A percentile compares a stretch with the other conserved stretches of the same genome.
phyloP scores from a whole-genome alignment of 371 early-diverging fungal species.

The Fennellomyces sp. region DNA sequence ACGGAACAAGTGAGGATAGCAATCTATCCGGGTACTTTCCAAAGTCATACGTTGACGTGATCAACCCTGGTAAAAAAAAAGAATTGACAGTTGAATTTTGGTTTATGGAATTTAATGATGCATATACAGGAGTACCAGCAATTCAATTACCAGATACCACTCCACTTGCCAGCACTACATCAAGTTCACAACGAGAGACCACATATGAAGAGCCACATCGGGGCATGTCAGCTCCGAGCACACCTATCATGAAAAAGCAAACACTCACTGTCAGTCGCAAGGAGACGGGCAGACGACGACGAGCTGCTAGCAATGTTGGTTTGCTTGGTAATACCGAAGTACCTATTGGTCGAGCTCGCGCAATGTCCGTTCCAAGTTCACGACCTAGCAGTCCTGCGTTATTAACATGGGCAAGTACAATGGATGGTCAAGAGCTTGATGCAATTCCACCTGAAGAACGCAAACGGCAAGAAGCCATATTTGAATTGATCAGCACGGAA shows the following conservation, averaged over 20 bases:
- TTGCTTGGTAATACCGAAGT: conserved; percentile 6
- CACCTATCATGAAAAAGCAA: conserved; percentile 46
- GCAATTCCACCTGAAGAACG: conserved; percentile 61
- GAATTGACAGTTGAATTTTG: background rate
- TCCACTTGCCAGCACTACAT: background rate
- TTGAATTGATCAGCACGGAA: conserved; percentile 87
- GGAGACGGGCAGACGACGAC: conserved; percentile 34
- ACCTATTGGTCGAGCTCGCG: conserved; percentile 10
- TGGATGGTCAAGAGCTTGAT: conserved; percentile 41
- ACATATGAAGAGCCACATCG: background rate
- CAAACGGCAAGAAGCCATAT: conserved; percentile 88
- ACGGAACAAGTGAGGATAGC: conserved; percentile 44
- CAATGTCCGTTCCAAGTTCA: conserved; percentile 12
- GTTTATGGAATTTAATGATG: background rate
- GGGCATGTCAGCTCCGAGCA: conserved; percentile 40
- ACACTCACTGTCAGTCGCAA: conserved; percentile 26
- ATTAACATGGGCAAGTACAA: conserved; percentile 45
- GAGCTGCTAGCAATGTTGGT: conserved; percentile 49
- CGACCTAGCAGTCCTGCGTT: conserved; percentile 27
- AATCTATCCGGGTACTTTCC: conserved; percentile 43
- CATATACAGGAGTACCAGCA: background rate
- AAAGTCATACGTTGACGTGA: conserved; percentile 39
- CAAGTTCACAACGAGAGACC: background rate
- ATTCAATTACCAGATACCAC: background rate
- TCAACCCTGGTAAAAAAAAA: conserved; percentile 28